phyloP scores from a whole-genome alignment of 2,329 filamentous ascomycete genomes.

The Periconia sp. region DNA sequence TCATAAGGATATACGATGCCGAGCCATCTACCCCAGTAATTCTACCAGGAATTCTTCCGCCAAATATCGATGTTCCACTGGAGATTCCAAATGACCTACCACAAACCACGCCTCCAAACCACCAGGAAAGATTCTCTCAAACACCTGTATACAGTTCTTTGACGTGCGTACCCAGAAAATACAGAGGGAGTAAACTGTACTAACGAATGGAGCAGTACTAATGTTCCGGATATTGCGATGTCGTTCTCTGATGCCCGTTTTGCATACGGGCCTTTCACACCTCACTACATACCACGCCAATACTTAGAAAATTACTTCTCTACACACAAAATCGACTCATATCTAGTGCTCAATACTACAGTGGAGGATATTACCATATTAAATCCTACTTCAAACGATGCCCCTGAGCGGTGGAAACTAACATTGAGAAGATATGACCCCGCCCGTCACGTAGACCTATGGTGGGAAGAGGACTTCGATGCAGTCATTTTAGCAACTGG shows the following conservation, averaged over 20 bases:
- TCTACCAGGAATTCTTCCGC: conserved; percentile 54
- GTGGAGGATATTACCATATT: conserved; percentile 57
- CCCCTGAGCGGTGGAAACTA: conserved; percentile 51
- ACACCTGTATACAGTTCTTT: conserved; percentile 61
- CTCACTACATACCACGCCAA: conserved; percentile 58
- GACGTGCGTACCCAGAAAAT: conserved; percentile 49
- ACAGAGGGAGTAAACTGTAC: background rate
- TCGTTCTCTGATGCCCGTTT: conserved; percentile 61
- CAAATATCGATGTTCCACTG: conserved; percentile 56
- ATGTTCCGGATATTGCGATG: conserved; percentile 64
- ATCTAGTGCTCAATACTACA: conserved; percentile 58
- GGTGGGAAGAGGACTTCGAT: conserved; percentile 62
- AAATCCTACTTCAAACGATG: conserved; percentile 14
- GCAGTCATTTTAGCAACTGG: conserved; percentile 41
- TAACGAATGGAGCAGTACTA: conserved; percentile 60
- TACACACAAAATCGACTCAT: conserved; percentile 53
- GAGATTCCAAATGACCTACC: conserved; percentile 53
- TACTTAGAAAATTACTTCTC: conserved; percentile 62
- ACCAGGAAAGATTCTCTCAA: conserved; percentile 54
- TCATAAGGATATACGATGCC: conserved; percentile 61
- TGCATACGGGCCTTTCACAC: conserved; percentile 62
- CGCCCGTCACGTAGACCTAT: conserved; percentile 53
- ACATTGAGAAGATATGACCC: conserved; percentile 57
- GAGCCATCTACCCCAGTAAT: conserved; percentile 43
- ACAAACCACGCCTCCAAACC: conserved; percentile 45